Conservation (phyloP, 1,284 basidiomycete genomes). For the Leccinum subspadiceum region DNA sequence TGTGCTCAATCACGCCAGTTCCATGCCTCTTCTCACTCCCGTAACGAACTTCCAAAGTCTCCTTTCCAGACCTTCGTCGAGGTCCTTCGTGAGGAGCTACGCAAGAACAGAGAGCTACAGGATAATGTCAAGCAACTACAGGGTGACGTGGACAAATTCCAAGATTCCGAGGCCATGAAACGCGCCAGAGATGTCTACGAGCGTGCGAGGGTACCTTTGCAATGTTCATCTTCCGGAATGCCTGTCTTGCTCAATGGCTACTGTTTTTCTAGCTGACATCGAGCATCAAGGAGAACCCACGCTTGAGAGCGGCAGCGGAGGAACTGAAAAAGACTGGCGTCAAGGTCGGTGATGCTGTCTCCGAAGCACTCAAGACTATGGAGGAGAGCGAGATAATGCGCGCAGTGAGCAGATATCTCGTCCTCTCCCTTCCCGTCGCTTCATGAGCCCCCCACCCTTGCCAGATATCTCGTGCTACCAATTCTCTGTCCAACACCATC, state of each 20-base stretch:
- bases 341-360: slow-evolving; percentile 92
- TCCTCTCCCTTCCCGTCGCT: background rate
- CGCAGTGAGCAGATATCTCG: slow-evolving; percentile 49
- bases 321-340: slow-evolving; percentile 88
- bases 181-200: slow-evolving; percentile 89
- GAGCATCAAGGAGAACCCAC: slow-evolving; percentile 96
- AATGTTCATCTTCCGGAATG: background rate
- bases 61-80: slow-evolving; percentile 97
- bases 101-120: slow-evolving; percentile 92
- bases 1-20: slow-evolving; percentile 43
- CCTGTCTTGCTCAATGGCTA: slow-evolving; percentile 7
- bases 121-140: slow-evolving; percentile 97
- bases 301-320: slow-evolving; percentile 86
- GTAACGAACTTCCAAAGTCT: slow-evolving; percentile 76
- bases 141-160: slow-evolving; percentile 95
- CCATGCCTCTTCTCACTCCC: slow-evolving; percentile 62
- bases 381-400: slow-evolving; percentile 93
- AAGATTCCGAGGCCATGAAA: slow-evolving; percentile 97
- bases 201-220: slow-evolving; percentile 76
- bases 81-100: slow-evolving; percentile 87
- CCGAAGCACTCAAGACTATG: slow-evolving; percentile 86
- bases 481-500: slow-evolving; percentile 76
- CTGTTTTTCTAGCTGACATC: slow-evolving; percentile 66
- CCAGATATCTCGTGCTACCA: slow-evolving; percentile 77
- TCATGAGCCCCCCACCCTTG: background rate